Evolutionary conservation across 805 yeast species (phyloP).

Genomic region (Dipodascus albidus): DNA sequence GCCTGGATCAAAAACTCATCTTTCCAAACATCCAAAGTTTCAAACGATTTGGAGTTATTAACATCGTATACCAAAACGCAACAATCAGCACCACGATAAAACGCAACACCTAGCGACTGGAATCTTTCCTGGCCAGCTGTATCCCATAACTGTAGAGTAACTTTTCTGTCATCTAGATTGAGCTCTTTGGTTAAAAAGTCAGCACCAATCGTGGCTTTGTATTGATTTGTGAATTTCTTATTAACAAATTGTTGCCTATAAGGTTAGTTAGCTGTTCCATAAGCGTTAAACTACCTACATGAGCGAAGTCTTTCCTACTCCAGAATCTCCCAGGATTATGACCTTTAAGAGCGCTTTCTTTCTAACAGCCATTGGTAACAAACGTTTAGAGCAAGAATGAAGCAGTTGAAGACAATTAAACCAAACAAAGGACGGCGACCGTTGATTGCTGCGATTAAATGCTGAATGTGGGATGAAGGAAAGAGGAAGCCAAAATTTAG

Average conservation of each 20-base stretch:
- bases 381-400: background rate
- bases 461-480: background rate
- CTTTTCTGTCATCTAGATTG: conserved; percentile 69
- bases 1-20: conserved; percentile 94
- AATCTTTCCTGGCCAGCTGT: conserved; percentile 98
- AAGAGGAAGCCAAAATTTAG: background rate
- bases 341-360: conserved; percentile 45
- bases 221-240: conserved; percentile 88
- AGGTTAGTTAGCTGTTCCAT: conserved; percentile 6
- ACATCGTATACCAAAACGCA: conserved; percentile 95
- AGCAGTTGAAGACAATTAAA: background rate
- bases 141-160: conserved; percentile 82
- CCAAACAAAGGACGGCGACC: background rate
- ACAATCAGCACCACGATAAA: conserved; percentile 96
- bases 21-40: conserved; percentile 80
- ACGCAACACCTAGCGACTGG: conserved; percentile 93
- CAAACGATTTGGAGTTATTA: conserved; percentile 87
- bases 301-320: conserved; percentile 93
- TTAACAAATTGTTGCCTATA: conserved; percentile 76
- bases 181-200: conserved; percentile 91
- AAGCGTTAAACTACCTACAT: conserved; percentile 34
- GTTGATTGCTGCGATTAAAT: background rate
- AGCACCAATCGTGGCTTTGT: conserved; percentile 97
- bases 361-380: conserved; percentile 5
- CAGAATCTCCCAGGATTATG: conserved; percentile 91